Evolutionary conservation across 352 stramenopile genomes (phyloP).

Genomic region (Globisporangium radiosum): DNA sequence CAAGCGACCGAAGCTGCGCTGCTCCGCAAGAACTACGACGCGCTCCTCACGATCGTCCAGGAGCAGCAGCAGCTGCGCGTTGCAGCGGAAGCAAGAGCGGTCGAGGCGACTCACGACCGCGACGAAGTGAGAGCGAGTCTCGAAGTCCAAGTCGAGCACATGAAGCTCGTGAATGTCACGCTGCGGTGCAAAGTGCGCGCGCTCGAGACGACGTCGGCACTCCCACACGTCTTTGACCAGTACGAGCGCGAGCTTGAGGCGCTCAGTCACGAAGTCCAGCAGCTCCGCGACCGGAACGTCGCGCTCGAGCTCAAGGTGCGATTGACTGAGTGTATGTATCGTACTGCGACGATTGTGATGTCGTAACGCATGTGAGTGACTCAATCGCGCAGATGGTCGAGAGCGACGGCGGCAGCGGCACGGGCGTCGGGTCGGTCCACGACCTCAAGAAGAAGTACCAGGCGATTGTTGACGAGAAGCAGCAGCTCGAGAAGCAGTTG

Average conservation of each 20-base stretch:
- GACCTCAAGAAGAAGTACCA: conserved; percentile 72
- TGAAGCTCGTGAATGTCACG: conserved; percentile 57
- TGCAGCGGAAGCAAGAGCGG: conserved; percentile 30
- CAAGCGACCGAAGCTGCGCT: conserved; percentile 54
- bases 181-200: conserved; percentile 63
- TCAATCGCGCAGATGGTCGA: conserved; percentile 7
- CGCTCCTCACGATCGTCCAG: conserved; percentile 63
- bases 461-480: conserved; percentile 47
- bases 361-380: not conserved
- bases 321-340: not conserved
- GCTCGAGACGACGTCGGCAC: conserved; percentile 41
- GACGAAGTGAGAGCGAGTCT: conserved; percentile 49
- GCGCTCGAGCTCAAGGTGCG: conserved; percentile 53
- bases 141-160: conserved; percentile 70
- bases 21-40: conserved; percentile 74
- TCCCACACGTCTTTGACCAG: conserved; percentile 57
- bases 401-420: conserved; percentile 10
- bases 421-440: conserved; percentile 12
- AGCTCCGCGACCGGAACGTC: conserved; percentile 56
- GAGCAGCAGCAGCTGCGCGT: conserved; percentile 66
- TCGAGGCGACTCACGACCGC: conserved; percentile 37
- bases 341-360: not conserved
- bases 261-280: conserved; percentile 45
- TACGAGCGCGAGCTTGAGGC: conserved; percentile 60
- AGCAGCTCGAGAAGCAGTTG: conserved; percentile 50